A percentile compares a stretch with the other conserved stretches of the same genome.
Evolutionary conservation across 345 rosid species (phyloP).

Genomic region (thale cress (Arabidopsis thaliana)): DNA sequence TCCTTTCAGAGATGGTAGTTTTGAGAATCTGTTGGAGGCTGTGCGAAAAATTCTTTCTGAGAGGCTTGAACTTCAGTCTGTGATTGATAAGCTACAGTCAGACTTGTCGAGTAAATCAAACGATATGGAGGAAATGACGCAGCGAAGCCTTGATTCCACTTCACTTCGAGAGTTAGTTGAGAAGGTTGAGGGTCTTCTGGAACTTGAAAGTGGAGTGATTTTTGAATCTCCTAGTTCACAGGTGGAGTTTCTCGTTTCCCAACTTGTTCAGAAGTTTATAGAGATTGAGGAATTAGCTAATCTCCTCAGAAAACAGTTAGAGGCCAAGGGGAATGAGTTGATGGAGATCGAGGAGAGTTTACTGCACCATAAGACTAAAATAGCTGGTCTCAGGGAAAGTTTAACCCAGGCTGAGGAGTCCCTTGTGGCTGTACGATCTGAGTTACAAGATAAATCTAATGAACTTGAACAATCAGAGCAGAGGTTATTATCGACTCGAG

Average conservation of each 20-base stretch:
- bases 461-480: slow-evolving; percentile 91
- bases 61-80: slow-evolving; percentile 62
- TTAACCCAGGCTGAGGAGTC: slow-evolving; percentile 63
- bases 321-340: slow-evolving; percentile 54
- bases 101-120: slow-evolving; percentile 57
- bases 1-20: slow-evolving; percentile 53
- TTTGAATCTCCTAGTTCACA: slow-evolving; percentile 49
- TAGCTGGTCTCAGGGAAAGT: slow-evolving; percentile 57
- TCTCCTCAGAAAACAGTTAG: slow-evolving; percentile 51
- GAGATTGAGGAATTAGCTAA: slow-evolving; percentile 54
- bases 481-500: slow-evolving; percentile 79
- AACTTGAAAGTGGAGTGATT: slow-evolving; percentile 53
- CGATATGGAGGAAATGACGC: slow-evolving; percentile 60
- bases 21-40: slow-evolving; percentile 54
- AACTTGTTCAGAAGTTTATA: slow-evolving; percentile 67
- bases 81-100: slow-evolving; percentile 57
- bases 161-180: slow-evolving; percentile 59
- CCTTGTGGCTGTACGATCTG: slow-evolving; percentile 51
- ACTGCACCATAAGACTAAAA: slow-evolving; percentile 67
- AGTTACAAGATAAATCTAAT: slow-evolving; percentile 60
- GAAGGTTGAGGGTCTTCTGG: slow-evolving; percentile 61
- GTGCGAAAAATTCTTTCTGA: slow-evolving; percentile 59
- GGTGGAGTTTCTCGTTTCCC: slow-evolving; percentile 67
- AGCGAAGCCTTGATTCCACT: slow-evolving; percentile 53
- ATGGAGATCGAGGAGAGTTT: slow-evolving; percentile 58